Conservation (phyloP, 305 asterid species). For the Ruellia speciosa region DNA sequence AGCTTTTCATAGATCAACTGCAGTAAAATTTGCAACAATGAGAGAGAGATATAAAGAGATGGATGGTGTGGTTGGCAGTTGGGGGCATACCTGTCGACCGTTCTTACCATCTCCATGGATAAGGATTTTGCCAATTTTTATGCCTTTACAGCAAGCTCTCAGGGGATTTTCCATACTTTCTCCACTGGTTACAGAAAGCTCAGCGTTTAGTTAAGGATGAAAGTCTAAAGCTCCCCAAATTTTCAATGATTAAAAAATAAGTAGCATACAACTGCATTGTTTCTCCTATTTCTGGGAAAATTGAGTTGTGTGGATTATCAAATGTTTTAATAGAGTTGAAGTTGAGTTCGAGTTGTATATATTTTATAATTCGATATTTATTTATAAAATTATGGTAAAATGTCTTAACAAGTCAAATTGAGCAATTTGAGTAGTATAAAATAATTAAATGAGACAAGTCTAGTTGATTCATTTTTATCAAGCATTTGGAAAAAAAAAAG, state of each 20-base stretch:
- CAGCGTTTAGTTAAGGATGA: neutral
- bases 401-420: too few species aligned
- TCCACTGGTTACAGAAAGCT: conserved; percentile 49
- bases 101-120: conserved; percentile 57
- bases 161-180: conserved; percentile 98
- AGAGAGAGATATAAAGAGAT: conserved; percentile 5
- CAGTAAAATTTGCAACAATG: conserved; percentile 19
- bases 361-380: too few species aligned
- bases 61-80: neutral
- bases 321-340: too few species aligned
- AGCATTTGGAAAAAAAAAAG: too few species aligned
- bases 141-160: conserved; percentile 90
- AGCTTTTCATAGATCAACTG: conserved; percentile 91
- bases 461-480: too few species aligned
- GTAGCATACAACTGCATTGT: neutral
- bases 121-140: conserved; percentile 83
- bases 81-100: conserved; percentile 54
- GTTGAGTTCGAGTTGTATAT: too few species aligned
- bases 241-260: neutral
- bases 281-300: too few species aligned
- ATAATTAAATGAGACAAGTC: too few species aligned
- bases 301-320: too few species aligned
- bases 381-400: too few species aligned
- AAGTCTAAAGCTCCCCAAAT: too few species aligned
- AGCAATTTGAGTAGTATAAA: too few species aligned